These are phyloP conservation scores for Hymenoscyphus fraxineus DNA, from an alignment of 2,329 filamentous ascomycete genomes.

Conservation along the genomic window DNA sequence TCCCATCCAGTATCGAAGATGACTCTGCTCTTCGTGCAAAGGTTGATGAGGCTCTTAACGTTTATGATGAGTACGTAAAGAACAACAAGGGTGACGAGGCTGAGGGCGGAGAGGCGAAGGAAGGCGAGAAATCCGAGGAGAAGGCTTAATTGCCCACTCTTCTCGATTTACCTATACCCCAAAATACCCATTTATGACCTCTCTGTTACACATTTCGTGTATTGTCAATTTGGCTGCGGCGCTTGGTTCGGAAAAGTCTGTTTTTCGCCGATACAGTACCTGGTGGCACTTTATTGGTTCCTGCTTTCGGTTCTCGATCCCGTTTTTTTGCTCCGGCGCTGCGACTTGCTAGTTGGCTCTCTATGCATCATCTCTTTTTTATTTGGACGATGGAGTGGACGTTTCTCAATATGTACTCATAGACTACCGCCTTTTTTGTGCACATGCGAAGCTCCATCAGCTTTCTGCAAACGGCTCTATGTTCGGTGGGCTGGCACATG, in stretches of 20 bases:
- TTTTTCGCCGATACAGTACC: slow-evolving; percentile 22
- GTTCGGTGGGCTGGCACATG: slow-evolving; percentile 17
- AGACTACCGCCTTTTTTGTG: slow-evolving; percentile 24
- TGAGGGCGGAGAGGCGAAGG: slow-evolving; percentile 41
- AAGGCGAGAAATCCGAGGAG: slow-evolving; percentile 49
- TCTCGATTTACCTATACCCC: slow-evolving; percentile 16
- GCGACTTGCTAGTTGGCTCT: slow-evolving; percentile 15
- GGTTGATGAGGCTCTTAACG: slow-evolving; percentile 93
- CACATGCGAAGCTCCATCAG: slow-evolving; percentile 21
- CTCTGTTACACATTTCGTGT: slow-evolving; percentile 28
- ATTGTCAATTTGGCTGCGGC: slow-evolving; percentile 33
- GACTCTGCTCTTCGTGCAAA: slow-evolving; percentile 85
- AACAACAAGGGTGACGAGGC: slow-evolving; percentile 35
- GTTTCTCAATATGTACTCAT: slow-evolving; percentile 32
- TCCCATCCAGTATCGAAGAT: slow-evolving; percentile 69
- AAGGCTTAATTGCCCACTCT: slow-evolving; percentile 46
- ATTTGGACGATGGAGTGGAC: slow-evolving; percentile 20
- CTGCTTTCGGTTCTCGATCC: slow-evolving; percentile 16
- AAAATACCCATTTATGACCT: slow-evolving; percentile 19
- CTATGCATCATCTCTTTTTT: slow-evolving; percentile 24
- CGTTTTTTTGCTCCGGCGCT: slow-evolving; percentile 13
- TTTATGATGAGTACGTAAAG: slow-evolving; percentile 99
- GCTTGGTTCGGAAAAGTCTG: slow-evolving; percentile 34
- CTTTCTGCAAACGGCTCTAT: slow-evolving; percentile 14
- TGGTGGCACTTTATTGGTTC: slow-evolving; percentile 26